Evolutionary conservation across 1,284 basidiomycete genomes (phyloP), one percentile per base, ranked within the genome.

Genomic region (Chalciporus sp.): DNA sequence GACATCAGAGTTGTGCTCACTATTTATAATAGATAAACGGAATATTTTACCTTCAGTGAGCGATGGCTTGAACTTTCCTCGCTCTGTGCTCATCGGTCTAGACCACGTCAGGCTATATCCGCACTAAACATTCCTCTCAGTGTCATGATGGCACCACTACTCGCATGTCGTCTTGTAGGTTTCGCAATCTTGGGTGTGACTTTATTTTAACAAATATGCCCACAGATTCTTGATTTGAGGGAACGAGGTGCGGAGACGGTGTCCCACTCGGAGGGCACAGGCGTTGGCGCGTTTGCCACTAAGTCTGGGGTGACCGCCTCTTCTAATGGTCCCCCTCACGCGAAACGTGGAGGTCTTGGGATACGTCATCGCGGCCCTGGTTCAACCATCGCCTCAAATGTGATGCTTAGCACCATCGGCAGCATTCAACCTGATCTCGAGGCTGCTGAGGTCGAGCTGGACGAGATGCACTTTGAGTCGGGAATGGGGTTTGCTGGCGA

Each of bases 61-160:
- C 67, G 1, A 8, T 29, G 39, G 12, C 40, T 49, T 35, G 6
- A 10, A 2, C 28, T 29, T 27, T 40, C 33, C 41, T 10, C 14
- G 19, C 2, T 7, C 43, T 44, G 23, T 61, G 42, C 49, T 59
- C 43, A 59, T 41, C 40, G 40, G 55, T 51, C 52, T 55, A 90
- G 88, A 73, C 88, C 87, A 49, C 86, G 85, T 51, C 85, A 88
- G 69, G 84, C 82, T 26, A 90, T 91, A 60, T 90, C 88, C 16
- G 89, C 88, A n/a, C 85, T 91, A 61, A 88, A 88, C 62, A 90
- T 91, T 58, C 88, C 88, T n/a, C 75, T 91, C 57, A 90, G 88
- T 61, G 85, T 91, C n/a, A 89, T 90, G 87, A 78, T 91, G 62
- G 84, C 82, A n/a, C 88, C 89, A 20, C 71, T 91, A 26, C 79